These are phyloP conservation scores for Pistacia integerrima DNA, from an alignment of 345 rosid species.

Conservation along the genomic window DNA sequence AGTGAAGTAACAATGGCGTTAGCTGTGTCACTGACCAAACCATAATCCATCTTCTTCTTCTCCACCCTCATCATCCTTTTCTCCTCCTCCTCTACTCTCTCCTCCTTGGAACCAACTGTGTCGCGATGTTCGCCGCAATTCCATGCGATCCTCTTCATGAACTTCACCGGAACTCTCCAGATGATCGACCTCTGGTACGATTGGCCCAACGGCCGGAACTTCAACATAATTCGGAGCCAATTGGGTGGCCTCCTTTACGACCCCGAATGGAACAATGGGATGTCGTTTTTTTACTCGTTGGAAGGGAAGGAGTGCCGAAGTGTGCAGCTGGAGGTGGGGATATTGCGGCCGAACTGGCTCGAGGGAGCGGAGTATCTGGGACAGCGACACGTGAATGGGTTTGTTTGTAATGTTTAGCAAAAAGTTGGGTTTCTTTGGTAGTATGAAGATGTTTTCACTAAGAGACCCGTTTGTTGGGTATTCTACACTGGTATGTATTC, in stretches of 20 bases:
- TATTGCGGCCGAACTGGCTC: conserved; percentile 64
- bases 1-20: neutral
- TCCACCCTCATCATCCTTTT: conserved; percentile 15
- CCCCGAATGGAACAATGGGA: conserved; percentile 67
- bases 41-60: conserved; percentile 14
- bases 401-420: conserved; percentile 65
- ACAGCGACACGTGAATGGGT: conserved; percentile 49
- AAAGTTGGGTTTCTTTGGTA: conserved; percentile 65
- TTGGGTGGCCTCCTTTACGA: conserved; percentile 50
- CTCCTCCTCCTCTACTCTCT: neutral
- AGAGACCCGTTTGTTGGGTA: conserved; percentile 57
- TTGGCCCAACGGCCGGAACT: conserved; percentile 60
- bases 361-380: conserved; percentile 60
- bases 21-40: neutral
- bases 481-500: conserved; percentile 49
- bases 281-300: conserved; percentile 53
- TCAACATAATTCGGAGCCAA: conserved; percentile 58
- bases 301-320: conserved; percentile 36
- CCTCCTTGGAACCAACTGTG: conserved; percentile 33
- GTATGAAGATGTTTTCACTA: conserved; percentile 58
- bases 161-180: conserved; percentile 43
- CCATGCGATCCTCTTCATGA: conserved; percentile 54
- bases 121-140: conserved; percentile 55
- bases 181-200: conserved; percentile 68
- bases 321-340: conserved; percentile 49